These are phyloP conservation scores for Colletotrichum sp. DNA, from an alignment of 2,329 filamentous ascomycete genomes.

Conservation along the genomic window DNA sequence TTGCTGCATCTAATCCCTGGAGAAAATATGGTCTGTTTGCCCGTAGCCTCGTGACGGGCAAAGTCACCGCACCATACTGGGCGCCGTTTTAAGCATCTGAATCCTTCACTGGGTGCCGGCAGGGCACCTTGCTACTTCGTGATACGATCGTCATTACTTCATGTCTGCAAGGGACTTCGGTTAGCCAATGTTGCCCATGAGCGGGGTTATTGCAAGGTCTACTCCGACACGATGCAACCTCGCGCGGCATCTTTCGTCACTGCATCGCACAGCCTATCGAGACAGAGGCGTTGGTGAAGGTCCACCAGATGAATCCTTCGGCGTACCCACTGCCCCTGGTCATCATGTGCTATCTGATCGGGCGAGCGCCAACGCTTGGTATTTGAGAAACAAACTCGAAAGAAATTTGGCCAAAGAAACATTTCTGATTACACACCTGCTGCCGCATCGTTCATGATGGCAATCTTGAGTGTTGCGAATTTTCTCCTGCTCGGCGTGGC, in stretches of 20 bases:
- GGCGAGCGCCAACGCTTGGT: not conserved
- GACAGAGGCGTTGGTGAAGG: not conserved
- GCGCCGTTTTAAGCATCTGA: not conserved
- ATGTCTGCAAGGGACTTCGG: not conserved
- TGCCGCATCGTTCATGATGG: conserved; percentile 28
- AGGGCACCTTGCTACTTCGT: not conserved
- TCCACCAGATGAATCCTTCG: not conserved
- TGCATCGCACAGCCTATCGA: not conserved
- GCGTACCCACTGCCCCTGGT: not conserved
- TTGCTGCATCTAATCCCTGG: not conserved
- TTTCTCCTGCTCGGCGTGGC: conserved; percentile 37
- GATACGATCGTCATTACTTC: not conserved
- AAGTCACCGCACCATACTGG: not conserved
- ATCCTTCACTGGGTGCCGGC: not conserved
- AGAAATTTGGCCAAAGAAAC: not conserved
- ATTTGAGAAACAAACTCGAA: not conserved
- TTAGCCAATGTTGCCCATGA: not conserved
- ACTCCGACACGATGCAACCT: not conserved
- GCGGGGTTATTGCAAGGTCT: not conserved
- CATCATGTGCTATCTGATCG: not conserved
- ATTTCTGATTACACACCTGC: not conserved
- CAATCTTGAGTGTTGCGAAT: conserved; percentile 37
- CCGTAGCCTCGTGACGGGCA: not conserved
- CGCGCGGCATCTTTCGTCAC: not conserved
- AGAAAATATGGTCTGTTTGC: not conserved